Percentiles rank a stretch among this genome's conserved stretches.
phyloP scores from a whole-genome alignment of 352 stramenopile species.

The Plasmopara viticola region DNA sequence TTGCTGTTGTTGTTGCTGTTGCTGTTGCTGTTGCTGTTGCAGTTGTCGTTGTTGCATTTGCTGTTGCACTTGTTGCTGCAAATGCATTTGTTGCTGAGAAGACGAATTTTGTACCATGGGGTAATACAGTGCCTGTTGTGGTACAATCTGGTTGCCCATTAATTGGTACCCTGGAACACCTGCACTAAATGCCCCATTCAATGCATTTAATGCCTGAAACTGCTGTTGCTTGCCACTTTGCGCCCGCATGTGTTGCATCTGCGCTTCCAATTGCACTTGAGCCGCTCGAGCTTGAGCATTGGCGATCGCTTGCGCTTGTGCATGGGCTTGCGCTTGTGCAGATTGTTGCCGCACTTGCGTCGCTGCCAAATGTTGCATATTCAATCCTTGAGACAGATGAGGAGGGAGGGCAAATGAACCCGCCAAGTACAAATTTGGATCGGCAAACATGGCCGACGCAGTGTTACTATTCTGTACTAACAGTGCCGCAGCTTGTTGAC shows the following conservation, averaged over 20 bases:
- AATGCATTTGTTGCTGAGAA: constrained; percentile 14
- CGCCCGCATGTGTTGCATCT: constrained; percentile 31
- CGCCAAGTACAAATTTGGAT: constrained; percentile 61
- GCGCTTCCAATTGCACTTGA: constrained; percentile 42
- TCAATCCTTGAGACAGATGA: constrained; percentile 50
- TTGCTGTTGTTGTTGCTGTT: constrained; percentile 35
- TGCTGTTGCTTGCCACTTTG: constrained; percentile 43
- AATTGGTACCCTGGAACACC: constrained; percentile 57
- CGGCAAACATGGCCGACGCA: constrained; percentile 47
- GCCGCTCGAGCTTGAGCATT: constrained; percentile 42
- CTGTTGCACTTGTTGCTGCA: constrained; percentile 34
- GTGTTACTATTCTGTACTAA: constrained; percentile 48
- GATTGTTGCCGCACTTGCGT: constrained; percentile 35
- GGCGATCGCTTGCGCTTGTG: constrained; percentile 34
- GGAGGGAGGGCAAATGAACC: constrained; percentile 45
- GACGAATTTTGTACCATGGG: constrained; percentile 26
- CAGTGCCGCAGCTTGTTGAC: constrained; percentile 47
- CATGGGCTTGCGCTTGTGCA: constrained; percentile 28
- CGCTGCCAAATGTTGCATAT: constrained; percentile 47
- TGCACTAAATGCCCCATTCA: constrained; percentile 39
- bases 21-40: constrained; percentile 37
- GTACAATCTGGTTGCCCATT: constrained; percentile 54
- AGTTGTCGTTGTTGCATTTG: constrained; percentile 33
- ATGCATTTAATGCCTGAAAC: constrained; percentile 48
- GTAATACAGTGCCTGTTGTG: constrained; percentile 58